Conservation (phyloP, 305 asterid genomes). For the Fraxinus latifolia region DNA sequence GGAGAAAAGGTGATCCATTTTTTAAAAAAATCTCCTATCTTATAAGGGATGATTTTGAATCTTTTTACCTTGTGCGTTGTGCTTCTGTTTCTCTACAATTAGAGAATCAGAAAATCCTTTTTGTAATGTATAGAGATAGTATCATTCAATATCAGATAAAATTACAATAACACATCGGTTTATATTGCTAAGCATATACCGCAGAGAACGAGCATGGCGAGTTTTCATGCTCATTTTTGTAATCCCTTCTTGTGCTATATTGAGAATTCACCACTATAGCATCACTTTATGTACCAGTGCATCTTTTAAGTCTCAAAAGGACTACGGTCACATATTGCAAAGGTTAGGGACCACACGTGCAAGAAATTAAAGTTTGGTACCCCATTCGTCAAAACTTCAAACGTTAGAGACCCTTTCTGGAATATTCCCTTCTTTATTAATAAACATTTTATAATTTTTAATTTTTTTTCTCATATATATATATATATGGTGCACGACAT, state of each 20-base stretch:
- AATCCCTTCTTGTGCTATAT: not conserved
- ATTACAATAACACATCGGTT: not conserved
- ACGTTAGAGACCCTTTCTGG: not conserved
- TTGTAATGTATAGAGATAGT: conserved; percentile 18
- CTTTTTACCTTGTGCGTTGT: not conserved
- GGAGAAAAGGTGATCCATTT: conserved; percentile 51
- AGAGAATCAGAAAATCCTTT: conserved; percentile 29
- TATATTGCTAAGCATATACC: not conserved
- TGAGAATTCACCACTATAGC: not conserved
- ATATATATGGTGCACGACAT: not conserved
- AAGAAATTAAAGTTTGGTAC: not conserved
- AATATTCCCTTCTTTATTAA: not conserved
- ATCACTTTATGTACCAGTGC: not conserved
- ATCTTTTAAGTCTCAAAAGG: not conserved
- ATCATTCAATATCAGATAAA: conserved; percentile 3
- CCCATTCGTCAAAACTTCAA: not conserved
- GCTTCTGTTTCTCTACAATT: conserved; percentile 34
- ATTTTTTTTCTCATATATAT: not conserved
- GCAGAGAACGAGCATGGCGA: not conserved
- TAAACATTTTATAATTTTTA: too few relatives aligned
- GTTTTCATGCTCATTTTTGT: not conserved
- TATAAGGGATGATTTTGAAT: conserved; percentile 17
- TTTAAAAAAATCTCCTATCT: not conserved
- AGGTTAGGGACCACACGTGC: not conserved
- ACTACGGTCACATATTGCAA: not conserved